phyloP scores from a whole-genome alignment of 1,139 yeast species.

The Pichia cactophila region DNA sequence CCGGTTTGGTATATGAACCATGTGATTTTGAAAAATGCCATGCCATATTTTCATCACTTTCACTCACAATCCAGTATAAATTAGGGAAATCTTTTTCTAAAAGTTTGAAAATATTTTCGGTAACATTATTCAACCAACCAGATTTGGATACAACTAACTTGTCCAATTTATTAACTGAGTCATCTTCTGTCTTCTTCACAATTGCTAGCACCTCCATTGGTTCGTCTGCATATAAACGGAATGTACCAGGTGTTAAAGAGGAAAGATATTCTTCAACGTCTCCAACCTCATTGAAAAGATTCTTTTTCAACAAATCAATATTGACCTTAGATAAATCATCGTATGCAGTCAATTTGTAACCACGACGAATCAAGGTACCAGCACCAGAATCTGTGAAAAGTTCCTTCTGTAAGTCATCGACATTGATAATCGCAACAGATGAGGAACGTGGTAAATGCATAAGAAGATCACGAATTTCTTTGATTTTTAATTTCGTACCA shows the following conservation, averaged over 20 bases:
- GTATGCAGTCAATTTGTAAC: slow-evolving; percentile 69
- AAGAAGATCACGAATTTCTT: slow-evolving; percentile 88
- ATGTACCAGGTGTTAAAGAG: slow-evolving; percentile 50
- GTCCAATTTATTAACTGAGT: slow-evolving; percentile 64
- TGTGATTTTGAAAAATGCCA: slow-evolving; percentile 93
- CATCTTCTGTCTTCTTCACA: slow-evolving; percentile 35
- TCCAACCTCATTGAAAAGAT: slow-evolving; percentile 29
- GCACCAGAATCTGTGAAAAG: slow-evolving; percentile 98
- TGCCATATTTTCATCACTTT: slow-evolving; percentile 81
- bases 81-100: slow-evolving; percentile 65
- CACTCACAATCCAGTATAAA: slow-evolving; percentile 84
- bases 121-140: slow-evolving; percentile 96
- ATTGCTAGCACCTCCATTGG: slow-evolving; percentile 92
- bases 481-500: slow-evolving; percentile 94
- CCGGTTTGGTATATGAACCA: slow-evolving; percentile 87
- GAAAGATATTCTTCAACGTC: slow-evolving; percentile 78
- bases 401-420: slow-evolving; percentile 91
- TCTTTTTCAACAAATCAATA: slow-evolving; percentile 12
- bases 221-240: slow-evolving; percentile 89
- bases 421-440: slow-evolving; percentile 94
- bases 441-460: slow-evolving; percentile 94
- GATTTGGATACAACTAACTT: slow-evolving; percentile 81
- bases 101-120: slow-evolving; percentile 87
- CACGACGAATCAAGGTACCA: slow-evolving; percentile 96
- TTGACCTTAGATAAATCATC: slow-evolving; percentile 13